Percentiles rank a stretch among this genome's conserved stretches.
phyloP scores from a whole-genome alignment of 2,329 filamentous ascomycete species.

The Teratosphaeria gauchensis region DNA sequence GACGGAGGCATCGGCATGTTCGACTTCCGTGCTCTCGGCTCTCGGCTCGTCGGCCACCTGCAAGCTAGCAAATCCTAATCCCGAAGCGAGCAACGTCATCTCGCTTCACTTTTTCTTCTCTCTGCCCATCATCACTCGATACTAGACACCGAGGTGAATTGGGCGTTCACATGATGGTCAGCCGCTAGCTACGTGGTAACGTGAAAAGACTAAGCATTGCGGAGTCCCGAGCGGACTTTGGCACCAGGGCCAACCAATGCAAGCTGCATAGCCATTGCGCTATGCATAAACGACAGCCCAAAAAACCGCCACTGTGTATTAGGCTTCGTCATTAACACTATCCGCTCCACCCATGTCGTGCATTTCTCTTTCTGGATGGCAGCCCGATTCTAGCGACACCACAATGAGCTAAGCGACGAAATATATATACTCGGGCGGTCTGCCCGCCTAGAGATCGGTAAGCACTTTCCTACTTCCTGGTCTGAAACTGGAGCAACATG shows the following conservation, averaged over 20 bases:
- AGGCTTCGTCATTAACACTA: neutral
- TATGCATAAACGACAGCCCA: neutral
- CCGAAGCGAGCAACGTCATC: neutral
- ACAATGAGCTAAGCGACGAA: neutral
- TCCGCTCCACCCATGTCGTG: neutral
- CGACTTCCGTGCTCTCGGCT: too few relatives aligned
- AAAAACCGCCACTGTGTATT: neutral
- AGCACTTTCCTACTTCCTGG: neutral
- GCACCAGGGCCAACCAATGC: too few relatives aligned
- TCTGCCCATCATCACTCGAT: neutral
- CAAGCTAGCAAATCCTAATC: too few relatives aligned
- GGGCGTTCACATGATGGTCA: neutral
- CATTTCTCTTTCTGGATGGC: neutral
- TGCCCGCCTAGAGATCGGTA: neutral
- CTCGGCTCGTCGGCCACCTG: too few relatives aligned
- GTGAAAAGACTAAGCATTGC: neutral
- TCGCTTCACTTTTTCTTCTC: neutral
- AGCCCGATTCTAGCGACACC: neutral
- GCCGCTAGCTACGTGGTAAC: neutral
- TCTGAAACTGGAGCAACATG: neutral
- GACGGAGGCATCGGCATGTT: too few relatives aligned
- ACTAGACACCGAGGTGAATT: neutral
- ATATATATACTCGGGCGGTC: neutral
- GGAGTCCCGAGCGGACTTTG: too few relatives aligned
- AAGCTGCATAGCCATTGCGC: neutral